phyloP scores from a whole-genome alignment of 352 stramenopile genomes.

The Pythium monospermum region DNA sequence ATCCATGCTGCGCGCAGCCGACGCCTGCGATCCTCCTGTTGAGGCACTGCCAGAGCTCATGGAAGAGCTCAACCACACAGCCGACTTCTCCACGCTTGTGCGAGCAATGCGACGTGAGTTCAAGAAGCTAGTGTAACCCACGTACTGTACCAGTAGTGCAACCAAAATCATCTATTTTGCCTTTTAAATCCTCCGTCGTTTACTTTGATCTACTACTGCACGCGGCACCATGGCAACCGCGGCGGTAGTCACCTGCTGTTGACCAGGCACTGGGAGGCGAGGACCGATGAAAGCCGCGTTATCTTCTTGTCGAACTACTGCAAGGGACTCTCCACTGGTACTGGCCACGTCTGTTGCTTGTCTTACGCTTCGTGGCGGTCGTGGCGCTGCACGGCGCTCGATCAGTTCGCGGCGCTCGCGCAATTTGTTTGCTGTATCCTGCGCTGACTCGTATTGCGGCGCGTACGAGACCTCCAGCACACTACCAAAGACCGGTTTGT shows the following conservation, averaged over 20 bases:
- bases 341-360: not conserved
- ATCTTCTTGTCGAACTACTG: conserved; percentile 2
- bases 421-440: conserved; percentile 63
- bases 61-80: conserved; percentile 51
- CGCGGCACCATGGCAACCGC: too few relatives aligned
- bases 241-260: too few relatives aligned
- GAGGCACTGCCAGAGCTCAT: conserved; percentile 39
- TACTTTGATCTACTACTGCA: too few relatives aligned
- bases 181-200: too few relatives aligned
- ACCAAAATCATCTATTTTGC: too few relatives aligned
- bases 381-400: conserved; percentile 23
- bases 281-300: conserved; percentile 36
- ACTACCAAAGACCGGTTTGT: conserved; percentile 63
- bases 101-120: conserved; percentile 76
- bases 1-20: too few relatives aligned
- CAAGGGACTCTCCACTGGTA: not conserved
- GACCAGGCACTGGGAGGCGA: too few relatives aligned
- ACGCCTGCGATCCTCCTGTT: conserved; percentile 57
- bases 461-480: conserved; percentile 59
- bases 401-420: conserved; percentile 52
- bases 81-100: conserved; percentile 72
- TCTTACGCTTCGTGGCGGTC: not conserved
- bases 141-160: too few relatives aligned
- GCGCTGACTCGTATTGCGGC: conserved; percentile 48
- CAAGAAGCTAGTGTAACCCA: conserved; percentile 56